Evolutionary conservation across 2,329 filamentous ascomycete species (phyloP).

Genomic region (Iodosphaeria phyllophila): DNA sequence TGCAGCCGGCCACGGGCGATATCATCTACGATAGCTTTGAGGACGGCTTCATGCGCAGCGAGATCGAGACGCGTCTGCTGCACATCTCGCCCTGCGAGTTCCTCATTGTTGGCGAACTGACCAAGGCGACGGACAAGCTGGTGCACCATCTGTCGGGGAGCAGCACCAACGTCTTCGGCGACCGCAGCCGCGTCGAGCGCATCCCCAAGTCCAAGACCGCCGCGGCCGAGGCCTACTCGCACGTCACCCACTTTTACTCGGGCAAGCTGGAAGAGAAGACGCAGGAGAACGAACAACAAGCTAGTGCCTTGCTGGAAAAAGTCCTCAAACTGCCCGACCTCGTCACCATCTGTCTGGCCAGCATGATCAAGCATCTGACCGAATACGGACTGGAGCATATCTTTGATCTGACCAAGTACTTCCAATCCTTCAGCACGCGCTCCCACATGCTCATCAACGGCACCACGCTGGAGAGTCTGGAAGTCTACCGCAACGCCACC

Average conservation of each 20-base stretch:
- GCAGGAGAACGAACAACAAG: constrained; percentile 31
- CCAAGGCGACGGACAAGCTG: constrained; percentile 81
- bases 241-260: constrained; percentile 86
- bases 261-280: constrained; percentile 52
- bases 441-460: constrained; percentile 95
- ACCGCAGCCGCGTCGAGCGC: constrained; percentile 71
- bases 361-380: constrained; percentile 84
- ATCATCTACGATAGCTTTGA: constrained; percentile 94
- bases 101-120: constrained; percentile 76
- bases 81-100: constrained; percentile 96
- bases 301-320: constrained; percentile 58
- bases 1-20: constrained; percentile 89
- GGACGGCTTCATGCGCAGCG: constrained; percentile 91
- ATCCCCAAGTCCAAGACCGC: constrained; percentile 61
- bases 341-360: constrained; percentile 80
- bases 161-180: constrained; percentile 81
- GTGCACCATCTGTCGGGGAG: constrained; percentile 77
- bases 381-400: constrained; percentile 92
- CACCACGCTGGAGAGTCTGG: constrained; percentile 81
- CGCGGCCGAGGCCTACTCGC: constrained; percentile 68
- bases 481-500: constrained; percentile 90
- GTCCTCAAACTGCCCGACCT: constrained; percentile 70
- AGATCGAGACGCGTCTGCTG: constrained; percentile 85
- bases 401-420: constrained; percentile 91
- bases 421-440: constrained; percentile 82